These are phyloP conservation scores for Trichoderma atrobrunneum DNA, from an alignment of 2,329 filamentous ascomycete species.

Conservation along the genomic window DNA sequence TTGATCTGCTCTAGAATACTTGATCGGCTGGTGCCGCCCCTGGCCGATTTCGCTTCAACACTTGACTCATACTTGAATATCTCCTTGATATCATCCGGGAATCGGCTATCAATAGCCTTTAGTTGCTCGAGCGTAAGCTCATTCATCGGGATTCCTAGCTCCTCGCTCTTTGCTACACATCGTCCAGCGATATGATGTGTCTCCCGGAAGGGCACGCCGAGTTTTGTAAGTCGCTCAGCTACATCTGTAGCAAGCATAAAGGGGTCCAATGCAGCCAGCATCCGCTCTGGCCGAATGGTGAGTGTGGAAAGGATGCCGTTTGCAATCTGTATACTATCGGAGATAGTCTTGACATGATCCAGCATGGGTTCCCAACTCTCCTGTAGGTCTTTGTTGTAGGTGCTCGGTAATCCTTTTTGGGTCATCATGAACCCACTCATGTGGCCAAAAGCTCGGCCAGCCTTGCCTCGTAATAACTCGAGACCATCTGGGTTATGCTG, in stretches of 20 bases:
- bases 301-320: constrained; percentile 77
- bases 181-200: constrained; percentile 75
- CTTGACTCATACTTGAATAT: constrained; percentile 79
- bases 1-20: constrained; percentile 64
- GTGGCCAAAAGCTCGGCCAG: constrained; percentile 59
- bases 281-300: constrained; percentile 66
- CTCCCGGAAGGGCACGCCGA: constrained; percentile 74
- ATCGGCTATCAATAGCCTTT: constrained; percentile 61
- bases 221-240: constrained; percentile 61
- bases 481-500: constrained; percentile 70
- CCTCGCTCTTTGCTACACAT: constrained; percentile 41
- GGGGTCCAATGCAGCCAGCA: constrained; percentile 74
- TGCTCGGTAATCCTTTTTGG: background rate
- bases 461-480: constrained; percentile 38
- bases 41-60: constrained; percentile 74
- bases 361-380: constrained; percentile 84
- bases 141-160: constrained; percentile 63
- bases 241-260: constrained; percentile 79
- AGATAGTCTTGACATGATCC: constrained; percentile 77
- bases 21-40: constrained; percentile 69
- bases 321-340: constrained; percentile 78
- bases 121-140: constrained; percentile 65
- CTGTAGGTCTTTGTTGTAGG: constrained; percentile 84
- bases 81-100: constrained; percentile 67
- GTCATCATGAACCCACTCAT: constrained; percentile 71